Percentiles rank a stretch among this genome's conserved stretches.
Conservation (phyloP, 768 basidiomycete species). For the Russula lepida region DNA sequence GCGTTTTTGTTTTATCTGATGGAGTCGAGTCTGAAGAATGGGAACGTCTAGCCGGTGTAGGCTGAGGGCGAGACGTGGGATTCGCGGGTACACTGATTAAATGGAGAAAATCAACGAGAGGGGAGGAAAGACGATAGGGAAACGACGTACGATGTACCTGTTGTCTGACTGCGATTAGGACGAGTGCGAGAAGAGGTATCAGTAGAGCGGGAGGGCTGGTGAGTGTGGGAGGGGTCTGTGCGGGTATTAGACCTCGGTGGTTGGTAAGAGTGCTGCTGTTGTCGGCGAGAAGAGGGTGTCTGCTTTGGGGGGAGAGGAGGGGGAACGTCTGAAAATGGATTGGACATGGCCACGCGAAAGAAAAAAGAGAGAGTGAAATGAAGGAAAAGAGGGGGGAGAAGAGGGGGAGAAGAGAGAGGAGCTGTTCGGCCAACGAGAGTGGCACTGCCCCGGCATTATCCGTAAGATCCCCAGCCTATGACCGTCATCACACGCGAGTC, state of each 20-base stretch:
- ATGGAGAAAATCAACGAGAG: slow-evolving; percentile 10
- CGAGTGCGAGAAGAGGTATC: slow-evolving; percentile 39
- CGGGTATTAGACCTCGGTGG: slow-evolving; percentile 22
- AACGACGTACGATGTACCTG: slow-evolving; percentile 35
- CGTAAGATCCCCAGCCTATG: background rate
- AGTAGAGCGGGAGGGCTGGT: slow-evolving; percentile 46
- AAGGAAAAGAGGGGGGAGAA: background rate
- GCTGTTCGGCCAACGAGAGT: no score
- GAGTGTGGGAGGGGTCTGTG: slow-evolving; percentile 59
- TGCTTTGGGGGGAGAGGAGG: slow-evolving; percentile 32
- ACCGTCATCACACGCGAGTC: slow-evolving; percentile 34
- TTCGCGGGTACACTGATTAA: slow-evolving; percentile 3
- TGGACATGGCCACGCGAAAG: slow-evolving; percentile 11
- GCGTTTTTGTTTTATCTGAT: slow-evolving; percentile 38
- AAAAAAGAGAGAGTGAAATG: background rate
- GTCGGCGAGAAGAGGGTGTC: slow-evolving; percentile 18
- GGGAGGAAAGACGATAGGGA: slow-evolving; percentile 15
- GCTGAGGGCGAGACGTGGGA: slow-evolving; percentile 20
- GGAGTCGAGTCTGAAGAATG: slow-evolving; percentile 42
- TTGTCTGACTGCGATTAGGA: slow-evolving; percentile 51
- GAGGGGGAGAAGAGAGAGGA: background rate
- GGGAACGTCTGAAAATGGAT: slow-evolving; percentile 20
- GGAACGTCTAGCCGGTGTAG: slow-evolving; percentile 34
- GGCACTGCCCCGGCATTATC: background rate
- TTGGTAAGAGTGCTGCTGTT: slow-evolving; percentile 16